Evolutionary conservation across 73 alveolate species (phyloP).

Genomic region (Tetrahymena borealis): DNA sequence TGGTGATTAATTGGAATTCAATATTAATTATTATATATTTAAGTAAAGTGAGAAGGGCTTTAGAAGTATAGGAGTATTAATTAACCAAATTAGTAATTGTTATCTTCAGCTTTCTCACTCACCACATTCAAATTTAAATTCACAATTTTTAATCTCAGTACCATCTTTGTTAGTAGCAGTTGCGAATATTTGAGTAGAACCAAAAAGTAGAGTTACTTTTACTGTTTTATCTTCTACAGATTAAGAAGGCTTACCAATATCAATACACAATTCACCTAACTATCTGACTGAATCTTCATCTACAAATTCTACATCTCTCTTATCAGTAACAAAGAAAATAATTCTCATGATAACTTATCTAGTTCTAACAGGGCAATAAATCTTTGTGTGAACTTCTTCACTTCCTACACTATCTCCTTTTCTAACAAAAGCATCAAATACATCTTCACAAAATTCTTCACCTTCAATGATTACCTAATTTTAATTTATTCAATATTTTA

Average conservation of each 20-base stretch:
- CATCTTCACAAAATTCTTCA: slow-evolving; percentile 98
- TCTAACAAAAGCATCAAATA: slow-evolving; percentile 94
- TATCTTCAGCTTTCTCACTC: background rate
- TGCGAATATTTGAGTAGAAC: slow-evolving; percentile 91
- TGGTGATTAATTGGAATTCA: too few species aligned
- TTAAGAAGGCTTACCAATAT: slow-evolving; percentile 92
- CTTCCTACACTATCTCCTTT: slow-evolving; percentile 91
- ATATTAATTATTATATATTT: too few species aligned
- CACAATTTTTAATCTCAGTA: slow-evolving; percentile 93
- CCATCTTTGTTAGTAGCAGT: slow-evolving; percentile 95
- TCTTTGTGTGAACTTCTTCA: slow-evolving; percentile 94
- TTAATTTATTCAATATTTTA: background rate
- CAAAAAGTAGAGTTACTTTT: slow-evolving; percentile 91
- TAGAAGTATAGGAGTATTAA: background rate
- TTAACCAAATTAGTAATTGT: background rate
- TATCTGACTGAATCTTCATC: slow-evolving; percentile 91
- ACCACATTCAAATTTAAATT: slow-evolving; percentile 87
- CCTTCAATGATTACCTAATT: slow-evolving; percentile 79
- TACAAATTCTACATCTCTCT: slow-evolving; percentile 87
- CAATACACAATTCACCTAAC: slow-evolving; percentile 93
- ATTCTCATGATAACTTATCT: slow-evolving; percentile 96
- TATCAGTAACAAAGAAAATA: slow-evolving; percentile 87
- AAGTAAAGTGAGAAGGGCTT: too few species aligned
- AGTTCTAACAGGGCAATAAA: slow-evolving; percentile 97
- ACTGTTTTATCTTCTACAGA: slow-evolving; percentile 97